phyloP scores from a whole-genome alignment of 148 eudicot genomes.

The Cornus suecica region DNA sequence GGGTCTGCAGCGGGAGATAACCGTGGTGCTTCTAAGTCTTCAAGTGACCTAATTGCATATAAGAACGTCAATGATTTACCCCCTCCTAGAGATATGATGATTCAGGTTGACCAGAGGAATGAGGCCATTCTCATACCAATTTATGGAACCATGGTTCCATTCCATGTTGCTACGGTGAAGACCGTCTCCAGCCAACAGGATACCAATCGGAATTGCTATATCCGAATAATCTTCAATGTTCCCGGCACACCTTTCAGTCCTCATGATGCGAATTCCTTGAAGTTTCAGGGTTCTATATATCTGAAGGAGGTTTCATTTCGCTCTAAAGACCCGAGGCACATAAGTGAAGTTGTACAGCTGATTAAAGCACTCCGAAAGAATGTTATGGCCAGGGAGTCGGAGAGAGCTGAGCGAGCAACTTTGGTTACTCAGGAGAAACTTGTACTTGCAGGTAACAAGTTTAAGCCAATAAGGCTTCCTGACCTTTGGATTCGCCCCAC shows the following conservation, averaged over 20 bases:
- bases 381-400: slow-evolving; percentile 82
- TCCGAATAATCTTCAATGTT: slow-evolving; percentile 75
- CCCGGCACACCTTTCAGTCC: slow-evolving; percentile 79
- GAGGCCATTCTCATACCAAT: slow-evolving; percentile 84
- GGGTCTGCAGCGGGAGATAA: slow-evolving; percentile 51
- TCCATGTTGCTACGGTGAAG: slow-evolving; percentile 85
- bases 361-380: slow-evolving; percentile 75
- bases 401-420: slow-evolving; percentile 94
- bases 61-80: slow-evolving; percentile 83
- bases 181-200: slow-evolving; percentile 91
- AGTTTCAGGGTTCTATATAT: slow-evolving; percentile 64
- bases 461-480: slow-evolving; percentile 73
- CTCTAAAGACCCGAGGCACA: slow-evolving; percentile 86
- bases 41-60: slow-evolving; percentile 76
- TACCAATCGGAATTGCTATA: slow-evolving; percentile 71
- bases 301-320: slow-evolving; percentile 88
- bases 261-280: slow-evolving; percentile 65
- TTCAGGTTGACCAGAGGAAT: slow-evolving; percentile 81
- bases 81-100: slow-evolving; percentile 82
- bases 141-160: slow-evolving; percentile 85
- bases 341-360: slow-evolving; percentile 73
- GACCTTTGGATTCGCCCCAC: slow-evolving; percentile 83
- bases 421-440: slow-evolving; percentile 88
- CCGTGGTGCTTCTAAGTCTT: slow-evolving; percentile 41
- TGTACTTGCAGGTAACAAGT: slow-evolving; percentile 54